Percentiles rank a stretch among this genome's conserved stretches.
Evolutionary conservation across 345 rosid genomes (phyloP).

Genomic region (Salix brachista): DNA sequence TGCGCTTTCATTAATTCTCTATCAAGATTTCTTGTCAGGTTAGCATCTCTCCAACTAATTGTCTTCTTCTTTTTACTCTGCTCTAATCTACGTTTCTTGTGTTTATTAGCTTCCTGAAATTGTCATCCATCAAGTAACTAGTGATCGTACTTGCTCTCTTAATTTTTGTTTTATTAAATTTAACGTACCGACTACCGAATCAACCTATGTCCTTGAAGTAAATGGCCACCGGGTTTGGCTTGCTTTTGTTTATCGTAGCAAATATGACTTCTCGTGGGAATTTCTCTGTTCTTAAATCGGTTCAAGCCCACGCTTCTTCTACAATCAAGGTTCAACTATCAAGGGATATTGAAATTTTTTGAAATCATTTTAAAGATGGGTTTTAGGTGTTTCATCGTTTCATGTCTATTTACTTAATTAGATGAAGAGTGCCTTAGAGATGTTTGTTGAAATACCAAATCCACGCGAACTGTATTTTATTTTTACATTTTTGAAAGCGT

Average conservation of each 20-base stretch:
- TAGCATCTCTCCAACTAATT: neutral
- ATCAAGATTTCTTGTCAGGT: neutral
- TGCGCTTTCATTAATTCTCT: neutral
- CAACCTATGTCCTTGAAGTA: neutral
- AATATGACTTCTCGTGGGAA: neutral
- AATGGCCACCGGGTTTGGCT: neutral
- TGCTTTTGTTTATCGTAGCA: neutral
- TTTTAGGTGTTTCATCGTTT: neutral
- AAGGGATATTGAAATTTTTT: neutral
- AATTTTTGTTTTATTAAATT: neutral
- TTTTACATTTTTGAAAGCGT: neutral
- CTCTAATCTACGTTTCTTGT: neutral
- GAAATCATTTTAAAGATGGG: neutral
- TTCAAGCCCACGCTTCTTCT: neutral
- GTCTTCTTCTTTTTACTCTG: neutral
- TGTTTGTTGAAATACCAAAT: slow-evolving; percentile 29
- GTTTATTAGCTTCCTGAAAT: neutral
- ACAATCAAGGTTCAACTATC: neutral
- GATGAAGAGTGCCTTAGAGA: neutral
- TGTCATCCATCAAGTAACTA: neutral
- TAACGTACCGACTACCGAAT: neutral
- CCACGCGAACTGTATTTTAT: neutral
- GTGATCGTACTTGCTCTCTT: neutral
- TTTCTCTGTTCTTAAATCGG: neutral
- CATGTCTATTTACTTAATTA: neutral